phyloP scores from a whole-genome alignment of 495 filamentous ascomycete species.

The Polyplosphaeria fusca region DNA sequence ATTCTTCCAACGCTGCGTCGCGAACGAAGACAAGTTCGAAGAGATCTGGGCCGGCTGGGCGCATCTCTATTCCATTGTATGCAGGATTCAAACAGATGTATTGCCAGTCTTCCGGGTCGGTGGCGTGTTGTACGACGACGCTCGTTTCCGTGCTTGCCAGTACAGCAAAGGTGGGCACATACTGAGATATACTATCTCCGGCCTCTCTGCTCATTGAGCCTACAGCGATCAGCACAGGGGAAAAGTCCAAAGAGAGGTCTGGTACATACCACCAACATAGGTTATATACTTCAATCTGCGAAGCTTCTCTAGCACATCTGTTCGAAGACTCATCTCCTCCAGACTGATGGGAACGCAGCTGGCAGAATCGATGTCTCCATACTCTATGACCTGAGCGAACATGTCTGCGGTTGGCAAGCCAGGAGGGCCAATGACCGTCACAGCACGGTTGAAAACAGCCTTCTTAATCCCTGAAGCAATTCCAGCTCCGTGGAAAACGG shows the following conservation, averaged over 20 bases:
- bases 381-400: slow-evolving; percentile 7
- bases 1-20: background rate
- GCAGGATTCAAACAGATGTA: slow-evolving; percentile 13
- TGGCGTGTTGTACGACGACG: slow-evolving; percentile 2
- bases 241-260: too few species aligned
- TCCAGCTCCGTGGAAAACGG: slow-evolving; percentile 12
- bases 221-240: too few species aligned
- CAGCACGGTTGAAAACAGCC: background rate
- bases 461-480: slow-evolving; percentile 4
- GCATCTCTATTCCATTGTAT: slow-evolving; percentile 19
- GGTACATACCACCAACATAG: slow-evolving; percentile 14
- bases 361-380: slow-evolving; percentile 13
- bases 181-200: slow-evolving; percentile 7
- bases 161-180: background rate
- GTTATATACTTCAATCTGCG: slow-evolving; percentile 12
- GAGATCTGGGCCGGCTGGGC: slow-evolving; percentile 1
- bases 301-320: slow-evolving; percentile 19
- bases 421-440: slow-evolving; percentile 20
- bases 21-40: slow-evolving; percentile 17
- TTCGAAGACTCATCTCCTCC: slow-evolving; percentile 13
- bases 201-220: too few species aligned
- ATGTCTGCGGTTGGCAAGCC: slow-evolving; percentile 5
- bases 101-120: slow-evolving; percentile 17
- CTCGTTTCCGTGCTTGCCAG: slow-evolving; percentile 8
- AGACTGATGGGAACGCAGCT: slow-evolving; percentile 8